Evolutionary conservation across 306 rosid genomes (phyloP).

Genomic region (Argentina anserina): DNA sequence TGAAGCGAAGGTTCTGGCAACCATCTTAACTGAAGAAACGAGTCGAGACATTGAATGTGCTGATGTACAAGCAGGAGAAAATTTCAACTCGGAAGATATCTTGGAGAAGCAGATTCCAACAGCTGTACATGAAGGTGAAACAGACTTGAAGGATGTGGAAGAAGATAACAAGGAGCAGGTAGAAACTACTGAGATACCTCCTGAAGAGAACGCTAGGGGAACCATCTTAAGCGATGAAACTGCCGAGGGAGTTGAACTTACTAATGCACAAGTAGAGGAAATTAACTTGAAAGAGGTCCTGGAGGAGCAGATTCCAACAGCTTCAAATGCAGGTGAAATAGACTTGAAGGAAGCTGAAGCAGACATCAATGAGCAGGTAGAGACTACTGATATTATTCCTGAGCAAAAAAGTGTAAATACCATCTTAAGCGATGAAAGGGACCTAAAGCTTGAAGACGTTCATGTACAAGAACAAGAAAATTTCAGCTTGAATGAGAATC

Average conservation of each 20-base stretch:
- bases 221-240: not conserved
- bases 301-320: constrained; percentile 7
- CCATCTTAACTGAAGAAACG: not conserved
- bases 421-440: not conserved
- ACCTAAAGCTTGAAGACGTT: constrained; percentile 9
- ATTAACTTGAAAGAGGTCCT: not conserved
- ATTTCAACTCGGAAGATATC: constrained; percentile 5
- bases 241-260: not conserved
- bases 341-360: constrained; percentile 11
- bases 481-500: not conserved
- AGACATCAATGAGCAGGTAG: constrained; percentile 1
- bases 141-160: constrained; percentile 17
- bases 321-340: not conserved
- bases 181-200: not conserved
- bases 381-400: not conserved
- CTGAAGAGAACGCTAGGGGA: not conserved
- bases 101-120: constrained; percentile 15
- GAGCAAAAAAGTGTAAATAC: not conserved
- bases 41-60: not conserved
- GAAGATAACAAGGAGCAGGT: constrained; percentile 5
- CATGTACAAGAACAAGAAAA: constrained; percentile 2
- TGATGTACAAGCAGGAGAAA: constrained; percentile 1
- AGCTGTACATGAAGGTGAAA: not conserved
- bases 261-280: constrained; percentile 11
- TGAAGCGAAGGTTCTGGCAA: constrained; percentile 16